Conservation (phyloP, 1,284 basidiomycete species). For the Malassezia cuniculi region DNA sequence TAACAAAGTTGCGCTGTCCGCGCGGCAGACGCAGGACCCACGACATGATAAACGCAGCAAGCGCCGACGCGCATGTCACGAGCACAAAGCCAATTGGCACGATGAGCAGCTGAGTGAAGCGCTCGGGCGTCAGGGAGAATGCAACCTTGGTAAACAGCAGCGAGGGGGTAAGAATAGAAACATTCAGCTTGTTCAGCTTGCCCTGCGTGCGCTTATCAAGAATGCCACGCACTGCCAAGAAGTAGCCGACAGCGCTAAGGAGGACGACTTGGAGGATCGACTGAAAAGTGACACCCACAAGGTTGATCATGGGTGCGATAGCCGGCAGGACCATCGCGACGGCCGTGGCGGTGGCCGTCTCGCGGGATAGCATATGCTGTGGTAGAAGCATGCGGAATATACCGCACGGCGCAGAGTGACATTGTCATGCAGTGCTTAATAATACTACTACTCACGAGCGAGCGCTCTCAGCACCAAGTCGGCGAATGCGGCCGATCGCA, state of each 20-base stretch:
- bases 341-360: neutral
- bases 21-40: slow-evolving; percentile 37
- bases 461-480: slow-evolving; percentile 1
- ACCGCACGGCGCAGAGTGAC: neutral
- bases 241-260: slow-evolving; percentile 70
- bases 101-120: slow-evolving; percentile 76
- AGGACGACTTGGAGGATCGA: slow-evolving; percentile 80
- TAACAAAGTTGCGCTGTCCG: slow-evolving; percentile 46
- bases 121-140: slow-evolving; percentile 54
- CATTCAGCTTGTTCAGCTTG: slow-evolving; percentile 56
- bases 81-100: slow-evolving; percentile 67
- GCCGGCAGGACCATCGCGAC: neutral
- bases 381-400: neutral
- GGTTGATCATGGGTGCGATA: slow-evolving; percentile 21
- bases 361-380: neutral
- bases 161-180: slow-evolving; percentile 80
- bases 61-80: slow-evolving; percentile 46
- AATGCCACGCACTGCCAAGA: slow-evolving; percentile 64
- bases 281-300: slow-evolving; percentile 32
- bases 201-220: slow-evolving; percentile 81
- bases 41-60: slow-evolving; percentile 38
- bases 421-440: neutral
- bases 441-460: neutral
- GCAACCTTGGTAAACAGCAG: slow-evolving; percentile 87
- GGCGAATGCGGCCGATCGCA: slow-evolving; percentile 5